A percentile compares a stretch with the other conserved stretches of the same genome.
Conservation (phyloP, 441 rosid species). For the Raphanus hybrid region DNA sequence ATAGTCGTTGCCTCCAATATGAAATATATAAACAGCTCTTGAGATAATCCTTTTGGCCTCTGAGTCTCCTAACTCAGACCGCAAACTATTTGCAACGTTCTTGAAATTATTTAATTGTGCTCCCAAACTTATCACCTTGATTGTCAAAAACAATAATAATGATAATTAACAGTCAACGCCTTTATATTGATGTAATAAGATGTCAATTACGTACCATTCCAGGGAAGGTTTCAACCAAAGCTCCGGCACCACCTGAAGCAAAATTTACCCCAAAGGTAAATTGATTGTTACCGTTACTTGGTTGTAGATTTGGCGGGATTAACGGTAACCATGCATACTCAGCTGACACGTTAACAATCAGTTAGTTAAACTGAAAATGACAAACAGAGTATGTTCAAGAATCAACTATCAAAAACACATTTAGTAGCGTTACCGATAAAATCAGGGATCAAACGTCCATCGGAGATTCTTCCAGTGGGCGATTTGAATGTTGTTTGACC, state of each 20-base stretch:
- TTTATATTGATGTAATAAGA: not conserved
- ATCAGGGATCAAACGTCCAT: constrained; percentile 53
- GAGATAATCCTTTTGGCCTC: constrained; percentile 35
- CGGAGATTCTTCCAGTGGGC: constrained; percentile 52
- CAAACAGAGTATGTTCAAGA: not conserved
- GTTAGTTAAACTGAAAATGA: not conserved
- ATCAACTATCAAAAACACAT: not conserved
- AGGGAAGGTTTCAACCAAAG: constrained; percentile 45
- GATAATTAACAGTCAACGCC: too few species aligned
- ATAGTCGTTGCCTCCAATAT: constrained; percentile 52
- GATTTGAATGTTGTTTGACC: constrained; percentile 49
- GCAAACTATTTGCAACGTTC: constrained; percentile 35
- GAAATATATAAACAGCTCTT: constrained; percentile 46
- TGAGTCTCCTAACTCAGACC: constrained; percentile 41
- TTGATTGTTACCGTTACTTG: constrained; percentile 3
- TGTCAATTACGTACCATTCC: constrained; percentile 41
- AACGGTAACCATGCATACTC: constrained; percentile 46
- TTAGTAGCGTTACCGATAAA: constrained; percentile 40
- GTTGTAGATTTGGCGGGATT: constrained; percentile 37
- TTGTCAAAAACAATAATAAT: not conserved
- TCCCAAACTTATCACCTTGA: constrained; percentile 39
- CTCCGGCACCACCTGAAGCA: constrained; percentile 57
- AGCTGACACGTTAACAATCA: constrained; percentile 29
- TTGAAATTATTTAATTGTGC: constrained; percentile 48
- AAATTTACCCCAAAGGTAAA: constrained; percentile 30